Evolutionary conservation across 768 basidiomycete species (phyloP), one percentile per base, ranked within the genome.

Genomic region (Mrakia gelida): DNA sequence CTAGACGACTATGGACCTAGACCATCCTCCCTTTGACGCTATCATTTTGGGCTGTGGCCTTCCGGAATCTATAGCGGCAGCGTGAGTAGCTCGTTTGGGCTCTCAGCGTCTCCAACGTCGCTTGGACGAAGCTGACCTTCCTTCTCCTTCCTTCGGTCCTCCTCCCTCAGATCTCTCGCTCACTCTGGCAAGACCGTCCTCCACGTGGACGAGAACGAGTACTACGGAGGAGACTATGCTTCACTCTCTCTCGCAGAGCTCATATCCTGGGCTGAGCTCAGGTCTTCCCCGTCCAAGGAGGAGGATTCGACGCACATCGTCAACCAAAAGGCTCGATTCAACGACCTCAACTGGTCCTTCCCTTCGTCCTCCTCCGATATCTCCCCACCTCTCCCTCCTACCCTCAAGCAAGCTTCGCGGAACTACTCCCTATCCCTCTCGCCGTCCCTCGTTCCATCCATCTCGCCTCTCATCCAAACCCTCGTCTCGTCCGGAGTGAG

Each of bases 121-220:
- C 0, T 23, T 54, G 18, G 45, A 34, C 49, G 28, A 16, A 21
- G 62, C 63, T 67, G 45, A 67, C 70, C 52, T 30, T 26, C 3
- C 18, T 67, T 23, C 23, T 70, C 18, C 10, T 23, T 67, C n/a
- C 23, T 70, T 38, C 38, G 38, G 3, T 8, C 38, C 49, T 43
- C 30, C 28, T 38, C 56, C 28, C 6, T 72, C 84, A 98, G 95
- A 61, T 91, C 95, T 0, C 88, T 98, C 63, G 90, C 95, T 0
- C 95, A 94, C 84, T 89, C 92, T 71, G 94, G 94, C 63, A 90
- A 91, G 84, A 91, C 89, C 79, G 90, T 98, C 38, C 92, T 92
- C 0, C 96, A 98, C 80, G 85, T 98, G 80, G 96, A 98, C 83
- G 84, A 87, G 26, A 92, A 95, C 80, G 83, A 88, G 0, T 92